These are phyloP conservation scores for Plasmodium falciparum DNA, from an alignment of 169 alveolate species.

Conservation along the genomic window DNA sequence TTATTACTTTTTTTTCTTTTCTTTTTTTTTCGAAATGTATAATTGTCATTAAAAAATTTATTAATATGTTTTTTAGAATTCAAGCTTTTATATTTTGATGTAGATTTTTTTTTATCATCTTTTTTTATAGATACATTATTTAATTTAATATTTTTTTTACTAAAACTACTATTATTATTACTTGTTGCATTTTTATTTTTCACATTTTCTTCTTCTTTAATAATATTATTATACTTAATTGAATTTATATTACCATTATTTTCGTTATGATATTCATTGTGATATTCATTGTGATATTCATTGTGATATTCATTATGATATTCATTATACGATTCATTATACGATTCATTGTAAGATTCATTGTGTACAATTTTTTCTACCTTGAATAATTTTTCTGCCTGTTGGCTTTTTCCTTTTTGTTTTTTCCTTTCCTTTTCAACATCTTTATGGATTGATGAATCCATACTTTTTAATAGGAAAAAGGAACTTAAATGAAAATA, in stretches of 20 bases:
- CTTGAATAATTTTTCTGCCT: background rate
- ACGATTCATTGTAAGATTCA: too few relatives aligned
- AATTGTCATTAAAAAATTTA: slow-evolving; percentile 21
- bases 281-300: too few relatives aligned
- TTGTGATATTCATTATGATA: too few relatives aligned
- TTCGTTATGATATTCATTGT: too few relatives aligned
- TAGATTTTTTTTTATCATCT: slow-evolving; percentile 21
- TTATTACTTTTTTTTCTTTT: too few relatives aligned
- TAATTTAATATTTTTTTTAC: background rate
- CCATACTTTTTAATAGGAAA: slow-evolving; percentile 30
- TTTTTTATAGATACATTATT: background rate
- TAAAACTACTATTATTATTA: background rate
- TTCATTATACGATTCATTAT: too few relatives aligned
- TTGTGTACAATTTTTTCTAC: background rate
- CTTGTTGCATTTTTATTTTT: background rate
- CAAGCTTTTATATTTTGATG: slow-evolving; percentile 9
- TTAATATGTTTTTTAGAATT: slow-evolving; percentile 21
- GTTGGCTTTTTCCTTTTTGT: background rate
- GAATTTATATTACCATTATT: background rate
- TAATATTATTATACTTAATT: background rate
- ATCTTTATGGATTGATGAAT: slow-evolving; percentile 1
- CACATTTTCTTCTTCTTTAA: background rate
- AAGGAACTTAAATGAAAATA: slow-evolving; percentile 29
- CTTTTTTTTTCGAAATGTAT: background rate
- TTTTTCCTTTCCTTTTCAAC: background rate